Conservation (phyloP, 768 basidiomycete genomes). For the Cubamyces sp. region DNA sequence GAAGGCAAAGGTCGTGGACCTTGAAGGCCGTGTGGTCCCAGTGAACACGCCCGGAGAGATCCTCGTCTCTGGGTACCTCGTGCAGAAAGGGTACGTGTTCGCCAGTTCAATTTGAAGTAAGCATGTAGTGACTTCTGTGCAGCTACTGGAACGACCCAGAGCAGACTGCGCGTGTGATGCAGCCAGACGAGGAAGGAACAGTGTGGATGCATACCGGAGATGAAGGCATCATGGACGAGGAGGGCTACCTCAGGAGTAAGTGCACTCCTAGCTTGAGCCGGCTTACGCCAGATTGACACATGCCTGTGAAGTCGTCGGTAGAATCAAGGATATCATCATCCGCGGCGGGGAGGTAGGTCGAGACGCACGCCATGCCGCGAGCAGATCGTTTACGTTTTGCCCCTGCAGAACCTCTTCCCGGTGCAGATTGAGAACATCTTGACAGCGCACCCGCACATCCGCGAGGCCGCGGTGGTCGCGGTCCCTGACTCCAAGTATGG, state of each 20-base stretch:
- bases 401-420: constrained; percentile 72
- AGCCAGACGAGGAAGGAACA: constrained; percentile 54
- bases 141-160: constrained; percentile 81
- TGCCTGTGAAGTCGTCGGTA: constrained; percentile 62
- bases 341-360: constrained; percentile 75
- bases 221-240: constrained; percentile 78
- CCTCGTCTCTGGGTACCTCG: constrained; percentile 71
- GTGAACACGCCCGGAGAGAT: constrained; percentile 76
- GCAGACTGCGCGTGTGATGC: constrained; percentile 66
- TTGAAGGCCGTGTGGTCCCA: constrained; percentile 64
- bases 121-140: background rate
- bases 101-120: background rate
- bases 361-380: too few species aligned
- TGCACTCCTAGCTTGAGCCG: background rate
- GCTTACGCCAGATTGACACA: constrained; percentile 1
- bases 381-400: constrained; percentile 4
- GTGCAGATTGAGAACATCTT: constrained; percentile 83
- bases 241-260: constrained; percentile 77
- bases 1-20: constrained; percentile 70
- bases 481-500: constrained; percentile 72
- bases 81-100: constrained; percentile 73
- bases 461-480: constrained; percentile 74
- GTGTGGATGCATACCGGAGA: constrained; percentile 89
- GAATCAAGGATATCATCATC: constrained; percentile 87
- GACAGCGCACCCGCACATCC: constrained; percentile 55